phyloP scores from a whole-genome alignment of 495 filamentous ascomycete species.

The Hyaloscypha finlandica region DNA sequence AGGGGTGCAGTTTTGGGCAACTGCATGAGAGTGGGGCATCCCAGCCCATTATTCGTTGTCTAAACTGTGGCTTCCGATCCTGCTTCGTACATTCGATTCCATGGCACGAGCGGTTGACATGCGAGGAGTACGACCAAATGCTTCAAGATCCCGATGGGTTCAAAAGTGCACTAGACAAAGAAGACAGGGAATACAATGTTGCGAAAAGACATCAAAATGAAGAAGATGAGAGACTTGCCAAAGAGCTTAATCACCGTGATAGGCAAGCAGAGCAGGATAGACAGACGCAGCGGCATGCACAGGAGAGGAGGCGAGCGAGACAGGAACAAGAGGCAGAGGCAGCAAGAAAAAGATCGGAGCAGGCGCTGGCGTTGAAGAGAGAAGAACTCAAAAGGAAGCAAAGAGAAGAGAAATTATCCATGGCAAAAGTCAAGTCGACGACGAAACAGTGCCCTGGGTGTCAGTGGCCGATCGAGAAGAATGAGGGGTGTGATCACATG shows the following conservation, averaged over 20 bases:
- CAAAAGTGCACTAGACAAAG: conserved; percentile 2
- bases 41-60: conserved; percentile 11
- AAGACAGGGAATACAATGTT: neutral
- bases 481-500: conserved; percentile 20
- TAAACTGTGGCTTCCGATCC: conserved; percentile 15
- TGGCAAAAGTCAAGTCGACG: conserved; percentile 10
- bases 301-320: neutral
- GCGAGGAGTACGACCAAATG: conserved; percentile 21
- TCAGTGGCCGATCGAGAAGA: conserved; percentile 21
- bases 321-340: neutral
- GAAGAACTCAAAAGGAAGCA: neutral
- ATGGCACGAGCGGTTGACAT: conserved; percentile 18
- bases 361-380: neutral
- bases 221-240: conserved; percentile 1
- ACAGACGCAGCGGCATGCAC: conserved; percentile 2
- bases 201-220: conserved; percentile 2
- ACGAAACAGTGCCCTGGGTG: conserved; percentile 23
- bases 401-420: conserved; percentile 4
- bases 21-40: conserved; percentile 5
- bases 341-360: neutral
- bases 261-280: conserved; percentile 14
- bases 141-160: conserved; percentile 14
- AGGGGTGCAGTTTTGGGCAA: conserved; percentile 21
- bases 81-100: conserved; percentile 17
- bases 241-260: neutral